Evolutionary conservation across 306 rosid genomes (phyloP).

Genomic region (Sicyos edulis): DNA sequence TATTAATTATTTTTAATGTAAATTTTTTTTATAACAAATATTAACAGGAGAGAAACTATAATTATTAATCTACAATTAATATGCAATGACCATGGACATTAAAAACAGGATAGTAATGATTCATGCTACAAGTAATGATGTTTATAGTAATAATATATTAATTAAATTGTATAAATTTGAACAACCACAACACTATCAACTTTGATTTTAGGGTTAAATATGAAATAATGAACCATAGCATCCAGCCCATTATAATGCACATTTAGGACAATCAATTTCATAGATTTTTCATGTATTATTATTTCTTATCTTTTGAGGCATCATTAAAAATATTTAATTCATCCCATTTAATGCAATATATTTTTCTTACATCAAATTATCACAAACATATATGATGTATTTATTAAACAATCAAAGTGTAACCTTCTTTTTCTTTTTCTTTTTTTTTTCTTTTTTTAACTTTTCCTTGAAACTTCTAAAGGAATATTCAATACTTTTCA

Average conservation of each 20-base stretch:
- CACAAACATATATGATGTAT: background rate
- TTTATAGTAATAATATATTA: background rate
- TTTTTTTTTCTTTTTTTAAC: background rate
- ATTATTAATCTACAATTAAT: slow-evolving; percentile 10
- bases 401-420: slow-evolving; percentile 14
- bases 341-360: slow-evolving; percentile 7
- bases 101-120: slow-evolving; percentile 7
- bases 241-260: background rate
- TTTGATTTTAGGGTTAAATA: slow-evolving; percentile 10
- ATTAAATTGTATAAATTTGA: slow-evolving; percentile 6
- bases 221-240: slow-evolving; percentile 9
- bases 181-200: background rate
- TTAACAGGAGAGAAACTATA: background rate
- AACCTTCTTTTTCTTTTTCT: background rate
- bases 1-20: no score
- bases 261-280: slow-evolving; percentile 10
- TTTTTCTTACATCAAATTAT: background rate
- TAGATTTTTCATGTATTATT: slow-evolving; percentile 16
- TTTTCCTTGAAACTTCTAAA: background rate
- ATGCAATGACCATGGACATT: slow-evolving; percentile 7
- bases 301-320: slow-evolving; percentile 11
- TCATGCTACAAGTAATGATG: slow-evolving; percentile 2
- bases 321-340: background rate
- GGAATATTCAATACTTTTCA: slow-evolving; percentile 5
- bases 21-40: background rate